These are phyloP conservation scores for Phialocephala subalpina DNA, from an alignment of 2,329 filamentous ascomycete genomes.

Conservation along the genomic window DNA sequence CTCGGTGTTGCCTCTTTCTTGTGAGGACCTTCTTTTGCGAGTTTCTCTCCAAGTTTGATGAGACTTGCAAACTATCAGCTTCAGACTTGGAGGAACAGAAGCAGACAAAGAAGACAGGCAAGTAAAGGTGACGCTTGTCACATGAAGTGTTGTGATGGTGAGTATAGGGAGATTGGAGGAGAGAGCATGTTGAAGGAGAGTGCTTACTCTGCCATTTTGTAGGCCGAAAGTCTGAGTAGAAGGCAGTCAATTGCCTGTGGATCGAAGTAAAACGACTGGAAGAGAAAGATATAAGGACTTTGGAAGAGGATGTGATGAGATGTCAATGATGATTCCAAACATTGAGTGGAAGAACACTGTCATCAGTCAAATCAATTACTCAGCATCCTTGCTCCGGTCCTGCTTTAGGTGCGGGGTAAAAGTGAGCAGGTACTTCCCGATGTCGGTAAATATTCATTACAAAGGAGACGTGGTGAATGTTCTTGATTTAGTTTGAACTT, in stretches of 20 bases:
- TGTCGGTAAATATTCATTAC: neutral
- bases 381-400: neutral
- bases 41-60: conserved; percentile 21
- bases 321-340: neutral
- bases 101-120: neutral
- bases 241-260: neutral
- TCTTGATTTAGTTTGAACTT: neutral
- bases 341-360: neutral
- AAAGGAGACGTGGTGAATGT: neutral
- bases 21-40: conserved; percentile 37
- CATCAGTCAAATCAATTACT: neutral
- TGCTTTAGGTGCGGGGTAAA: neutral
- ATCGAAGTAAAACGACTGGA: neutral
- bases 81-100: neutral
- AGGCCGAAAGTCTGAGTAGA: neutral
- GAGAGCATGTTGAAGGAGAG: neutral
- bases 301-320: neutral
- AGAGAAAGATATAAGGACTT: neutral
- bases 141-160: neutral
- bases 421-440: neutral
- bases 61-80: neutral
- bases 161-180: too few species aligned
- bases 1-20: conserved; percentile 40
- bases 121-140: neutral
- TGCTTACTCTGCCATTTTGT: conserved; percentile 2